phyloP scores from a whole-genome alignment of 768 basidiomycete genomes.

The Austroboletus eburneus region DNA sequence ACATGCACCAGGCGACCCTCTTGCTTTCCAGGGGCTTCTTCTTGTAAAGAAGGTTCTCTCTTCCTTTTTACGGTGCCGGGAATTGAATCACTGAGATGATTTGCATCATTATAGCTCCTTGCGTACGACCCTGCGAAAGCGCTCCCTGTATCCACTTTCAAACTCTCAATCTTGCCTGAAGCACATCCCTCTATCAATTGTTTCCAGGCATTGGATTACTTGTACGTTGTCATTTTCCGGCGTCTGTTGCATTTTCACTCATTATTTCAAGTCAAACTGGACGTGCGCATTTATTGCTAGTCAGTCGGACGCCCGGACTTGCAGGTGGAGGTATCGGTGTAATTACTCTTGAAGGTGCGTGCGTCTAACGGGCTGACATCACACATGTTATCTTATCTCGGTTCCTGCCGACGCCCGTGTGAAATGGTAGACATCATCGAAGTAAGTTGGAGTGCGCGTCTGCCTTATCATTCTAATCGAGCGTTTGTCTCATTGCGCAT shows the following conservation, averaged over 20 bases:
- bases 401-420: too few species aligned
- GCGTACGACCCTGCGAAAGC: conserved; percentile 83
- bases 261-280: conserved; percentile 76
- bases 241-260: conserved; percentile 1
- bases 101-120: conserved; percentile 53
- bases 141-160: conserved; percentile 69
- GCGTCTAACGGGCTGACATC: neutral
- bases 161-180: conserved; percentile 83
- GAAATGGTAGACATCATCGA: conserved; percentile 68
- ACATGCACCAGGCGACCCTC: conserved; percentile 63
- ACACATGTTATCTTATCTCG: neutral
- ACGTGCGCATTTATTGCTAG: conserved; percentile 83
- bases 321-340: conserved; percentile 87
- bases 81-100: conserved; percentile 3
- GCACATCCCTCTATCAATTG: conserved; percentile 86
- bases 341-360: conserved; percentile 75
- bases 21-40: conserved; percentile 76
- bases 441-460: conserved; percentile 34
- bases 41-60: conserved; percentile 72
- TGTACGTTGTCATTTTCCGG: conserved; percentile 40
- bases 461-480: neutral
- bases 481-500: neutral
- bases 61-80: neutral
- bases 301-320: conserved; percentile 78
- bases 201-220: conserved; percentile 93